phyloP scores from a whole-genome alignment of 164 flowering plant species.

The Berberis vulgaris region DNA sequence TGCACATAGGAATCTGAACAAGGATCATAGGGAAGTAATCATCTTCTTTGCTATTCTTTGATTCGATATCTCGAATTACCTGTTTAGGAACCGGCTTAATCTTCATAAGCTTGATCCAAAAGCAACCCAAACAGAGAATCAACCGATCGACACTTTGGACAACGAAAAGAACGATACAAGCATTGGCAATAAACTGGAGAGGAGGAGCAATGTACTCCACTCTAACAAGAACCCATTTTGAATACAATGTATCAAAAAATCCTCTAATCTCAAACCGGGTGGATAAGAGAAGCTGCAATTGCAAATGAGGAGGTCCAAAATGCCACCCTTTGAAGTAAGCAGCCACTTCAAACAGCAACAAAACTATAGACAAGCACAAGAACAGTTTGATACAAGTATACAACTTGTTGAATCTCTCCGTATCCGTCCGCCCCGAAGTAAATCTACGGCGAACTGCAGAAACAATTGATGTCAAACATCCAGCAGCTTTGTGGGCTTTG shows the following conservation, averaged over 20 bases:
- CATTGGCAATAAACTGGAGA: slow-evolving; percentile 70
- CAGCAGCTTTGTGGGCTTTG: slow-evolving; percentile 93
- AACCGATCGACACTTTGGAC: slow-evolving; percentile 81
- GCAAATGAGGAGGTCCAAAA: slow-evolving; percentile 39
- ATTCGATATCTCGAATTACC: slow-evolving; percentile 44
- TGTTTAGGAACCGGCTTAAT: slow-evolving; percentile 61
- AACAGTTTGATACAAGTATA: slow-evolving; percentile 54
- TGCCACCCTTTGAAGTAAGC: slow-evolving; percentile 88
- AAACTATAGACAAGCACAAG: slow-evolving; percentile 52
- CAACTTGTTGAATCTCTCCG: slow-evolving; percentile 35
- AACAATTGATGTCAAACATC: slow-evolving; percentile 74
- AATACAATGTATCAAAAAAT: slow-evolving; percentile 50
- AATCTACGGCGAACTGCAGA: slow-evolving; percentile 70
- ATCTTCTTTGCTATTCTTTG: slow-evolving; percentile 32
- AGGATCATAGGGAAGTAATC: slow-evolving; percentile 85
- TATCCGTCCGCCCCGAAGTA: slow-evolving; percentile 63
- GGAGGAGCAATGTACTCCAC: slow-evolving; percentile 88
- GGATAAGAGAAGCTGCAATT: slow-evolving; percentile 28
- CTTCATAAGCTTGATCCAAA: slow-evolving; percentile 70
- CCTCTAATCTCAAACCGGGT: slow-evolving; percentile 33
- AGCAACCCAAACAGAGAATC: slow-evolving; percentile 75
- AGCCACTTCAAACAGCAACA: slow-evolving; percentile 62
- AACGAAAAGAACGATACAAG: slow-evolving; percentile 64
- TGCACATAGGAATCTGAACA: slow-evolving; percentile 99
- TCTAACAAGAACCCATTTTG: slow-evolving; percentile 71